Evolutionary conservation across 345 rosid species (phyloP).

Genomic region (Eutrema heterophyllum): DNA sequence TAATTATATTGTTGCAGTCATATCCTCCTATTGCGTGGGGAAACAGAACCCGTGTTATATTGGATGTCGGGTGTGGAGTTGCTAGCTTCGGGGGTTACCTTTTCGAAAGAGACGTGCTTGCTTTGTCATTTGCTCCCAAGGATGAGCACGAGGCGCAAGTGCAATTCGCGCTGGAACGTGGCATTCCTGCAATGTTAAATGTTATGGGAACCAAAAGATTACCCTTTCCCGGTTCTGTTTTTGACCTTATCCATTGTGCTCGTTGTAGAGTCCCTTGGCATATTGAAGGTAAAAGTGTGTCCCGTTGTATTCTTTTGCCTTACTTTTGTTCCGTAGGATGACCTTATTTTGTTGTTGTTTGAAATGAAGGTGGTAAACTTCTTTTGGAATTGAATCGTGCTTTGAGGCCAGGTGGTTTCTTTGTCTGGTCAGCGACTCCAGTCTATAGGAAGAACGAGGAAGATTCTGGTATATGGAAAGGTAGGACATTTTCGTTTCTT

Average conservation of each 20-base stretch:
- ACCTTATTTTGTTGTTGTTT: slow-evolving; percentile 9
- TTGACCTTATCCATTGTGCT: slow-evolving; percentile 83
- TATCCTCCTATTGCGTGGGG: slow-evolving; percentile 74
- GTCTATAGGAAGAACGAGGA: slow-evolving; percentile 72
- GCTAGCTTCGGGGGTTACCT: slow-evolving; percentile 94
- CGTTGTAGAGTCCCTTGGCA: slow-evolving; percentile 98
- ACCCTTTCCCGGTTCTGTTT: slow-evolving; percentile 73
- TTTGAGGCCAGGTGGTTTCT: slow-evolving; percentile 89
- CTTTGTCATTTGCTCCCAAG: slow-evolving; percentile 93
- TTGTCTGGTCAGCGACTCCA: slow-evolving; percentile 98
- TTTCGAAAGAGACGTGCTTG: slow-evolving; percentile 69
- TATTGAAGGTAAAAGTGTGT: slow-evolving; percentile 52
- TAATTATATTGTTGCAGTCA: slow-evolving; percentile 37
- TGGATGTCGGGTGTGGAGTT: slow-evolving; percentile 94
- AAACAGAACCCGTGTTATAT: slow-evolving; percentile 56
- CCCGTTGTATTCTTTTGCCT: not conserved
- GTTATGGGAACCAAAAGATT: slow-evolving; percentile 89
- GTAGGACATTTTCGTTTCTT: slow-evolving; percentile 24
- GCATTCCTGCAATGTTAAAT: slow-evolving; percentile 73
- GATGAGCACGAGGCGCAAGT: slow-evolving; percentile 97
- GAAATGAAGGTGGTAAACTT: slow-evolving; percentile 74
- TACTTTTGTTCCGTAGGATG: not conserved
- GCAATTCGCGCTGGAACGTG: slow-evolving; percentile 88
- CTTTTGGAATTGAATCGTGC: slow-evolving; percentile 89
- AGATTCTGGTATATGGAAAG: slow-evolving; percentile 86